Conservation (phyloP, 2,329 filamentous ascomycete genomes). For the Grosmannia serpens region DNA sequence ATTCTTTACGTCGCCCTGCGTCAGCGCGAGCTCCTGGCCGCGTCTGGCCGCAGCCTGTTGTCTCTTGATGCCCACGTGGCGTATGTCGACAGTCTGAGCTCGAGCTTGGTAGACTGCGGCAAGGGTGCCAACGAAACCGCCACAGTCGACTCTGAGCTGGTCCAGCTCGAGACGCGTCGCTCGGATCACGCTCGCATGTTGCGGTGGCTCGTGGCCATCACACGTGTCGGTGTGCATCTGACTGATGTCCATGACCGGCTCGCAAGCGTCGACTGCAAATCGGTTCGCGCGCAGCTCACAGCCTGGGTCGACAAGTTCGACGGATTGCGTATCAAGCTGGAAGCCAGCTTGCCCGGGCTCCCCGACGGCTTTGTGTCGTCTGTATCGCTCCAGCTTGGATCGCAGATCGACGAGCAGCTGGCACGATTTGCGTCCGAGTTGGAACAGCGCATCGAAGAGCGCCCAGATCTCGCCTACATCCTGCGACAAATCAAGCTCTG, state of each 20-base stretch:
- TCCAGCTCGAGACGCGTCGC: constrained; percentile 3
- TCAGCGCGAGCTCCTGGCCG: constrained; percentile 43
- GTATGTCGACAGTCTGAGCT: constrained; percentile 5
- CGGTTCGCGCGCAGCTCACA: constrained; percentile 33
- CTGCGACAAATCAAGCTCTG: constrained; percentile 57
- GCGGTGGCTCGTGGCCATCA: constrained; percentile 58
- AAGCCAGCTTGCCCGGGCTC: constrained; percentile 32
- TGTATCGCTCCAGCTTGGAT: constrained; percentile 21
- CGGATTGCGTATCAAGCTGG: constrained; percentile 25
- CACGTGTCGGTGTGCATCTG: constrained; percentile 50
- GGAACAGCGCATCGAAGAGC: constrained; percentile 26
- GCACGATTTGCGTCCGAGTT: constrained; percentile 29
- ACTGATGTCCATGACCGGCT: constrained; percentile 57
- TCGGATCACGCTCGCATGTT: constrained; percentile 20
- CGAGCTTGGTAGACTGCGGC: not conserved
- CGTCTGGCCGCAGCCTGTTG: not conserved
- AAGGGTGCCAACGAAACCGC: not conserved
- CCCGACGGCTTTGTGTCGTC: constrained; percentile 38
- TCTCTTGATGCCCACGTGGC: constrained; percentile 9
- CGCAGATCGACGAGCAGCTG: constrained; percentile 25
- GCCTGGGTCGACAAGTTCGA: constrained; percentile 36
- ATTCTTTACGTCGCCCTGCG: constrained; percentile 55
- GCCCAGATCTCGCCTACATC: constrained; percentile 52
- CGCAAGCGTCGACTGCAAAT: constrained; percentile 37
- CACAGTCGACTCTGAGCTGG: not conserved